Percentiles rank a stretch among this genome's conserved stretches.
Conservation (phyloP, 2,329 filamentous ascomycete genomes). For the Claviceps monticola region DNA sequence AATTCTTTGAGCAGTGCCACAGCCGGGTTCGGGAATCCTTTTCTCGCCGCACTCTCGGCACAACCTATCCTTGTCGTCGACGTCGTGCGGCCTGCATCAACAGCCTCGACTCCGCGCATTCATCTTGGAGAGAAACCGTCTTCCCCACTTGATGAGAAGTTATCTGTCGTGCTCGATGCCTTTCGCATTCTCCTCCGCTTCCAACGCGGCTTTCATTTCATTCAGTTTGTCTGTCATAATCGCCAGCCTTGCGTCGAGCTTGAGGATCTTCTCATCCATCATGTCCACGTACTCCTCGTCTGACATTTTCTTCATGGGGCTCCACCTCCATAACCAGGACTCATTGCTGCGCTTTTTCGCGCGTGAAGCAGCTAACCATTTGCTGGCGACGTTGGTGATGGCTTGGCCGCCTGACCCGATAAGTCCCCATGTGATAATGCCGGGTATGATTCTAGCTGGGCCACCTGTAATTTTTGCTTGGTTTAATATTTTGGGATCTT, state of each 20-base stretch:
- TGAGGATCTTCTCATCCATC: constrained; percentile 56
- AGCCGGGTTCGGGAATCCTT: too few relatives aligned
- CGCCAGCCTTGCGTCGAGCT: constrained; percentile 33
- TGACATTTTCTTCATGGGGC: constrained; percentile 54
- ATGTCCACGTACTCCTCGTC: constrained; percentile 61
- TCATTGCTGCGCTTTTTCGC: constrained; percentile 24
- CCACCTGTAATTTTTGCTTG: constrained; percentile 26
- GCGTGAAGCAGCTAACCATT: constrained; percentile 13
- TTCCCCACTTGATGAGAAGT: too few relatives aligned
- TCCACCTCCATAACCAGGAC: constrained; percentile 47
- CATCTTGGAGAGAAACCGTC: too few relatives aligned
- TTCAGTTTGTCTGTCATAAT: too few relatives aligned
- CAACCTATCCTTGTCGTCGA: too few relatives aligned
- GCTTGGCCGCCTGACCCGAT: constrained; percentile 27
- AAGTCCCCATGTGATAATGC: constrained; percentile 33
- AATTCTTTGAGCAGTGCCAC: too few relatives aligned
- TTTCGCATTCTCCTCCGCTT: constrained; percentile 5
- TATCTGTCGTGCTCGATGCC: too few relatives aligned
- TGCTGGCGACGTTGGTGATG: constrained; percentile 24
- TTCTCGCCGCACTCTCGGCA: too few relatives aligned
- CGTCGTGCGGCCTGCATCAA: too few relatives aligned
- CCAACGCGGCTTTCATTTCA: constrained; percentile 32
- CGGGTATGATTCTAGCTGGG: constrained; percentile 37
- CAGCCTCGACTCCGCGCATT: too few relatives aligned
- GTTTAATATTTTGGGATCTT: background rate